Evolutionary conservation across 2,329 filamentous ascomycete species (phyloP).

Genomic region (Paraconiothyrium brasiliense): DNA sequence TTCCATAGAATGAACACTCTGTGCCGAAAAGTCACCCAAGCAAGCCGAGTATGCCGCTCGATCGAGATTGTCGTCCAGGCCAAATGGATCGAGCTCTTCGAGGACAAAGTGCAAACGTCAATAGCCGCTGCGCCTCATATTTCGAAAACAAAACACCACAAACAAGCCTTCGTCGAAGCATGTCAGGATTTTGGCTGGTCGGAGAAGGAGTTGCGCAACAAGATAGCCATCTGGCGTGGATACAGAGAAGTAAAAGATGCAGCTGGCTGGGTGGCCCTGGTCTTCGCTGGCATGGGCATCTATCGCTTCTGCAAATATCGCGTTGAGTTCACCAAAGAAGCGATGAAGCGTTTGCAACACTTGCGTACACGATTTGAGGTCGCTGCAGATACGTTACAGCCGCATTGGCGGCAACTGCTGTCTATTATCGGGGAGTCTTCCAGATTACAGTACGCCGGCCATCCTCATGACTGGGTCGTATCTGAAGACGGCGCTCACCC

Average conservation of each 20-base stretch:
- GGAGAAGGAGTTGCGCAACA: conserved; percentile 67
- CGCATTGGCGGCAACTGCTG: conserved; percentile 61
- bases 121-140: conserved; percentile 51
- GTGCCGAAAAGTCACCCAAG: conserved; percentile 57
- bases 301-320: conserved; percentile 70
- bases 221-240: conserved; percentile 64
- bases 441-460: conserved; percentile 55
- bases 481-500: conserved; percentile 55
- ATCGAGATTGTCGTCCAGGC: conserved; percentile 68
- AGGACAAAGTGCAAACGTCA: conserved; percentile 59
- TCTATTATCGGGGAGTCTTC: conserved; percentile 57
- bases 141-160: conserved; percentile 60
- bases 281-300: conserved; percentile 67
- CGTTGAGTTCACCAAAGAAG: conserved; percentile 61
- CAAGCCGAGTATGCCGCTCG: conserved; percentile 64
- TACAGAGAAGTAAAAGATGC: conserved; percentile 68
- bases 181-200: conserved; percentile 65
- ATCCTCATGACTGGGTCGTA: conserved; percentile 64
- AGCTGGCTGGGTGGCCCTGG: conserved; percentile 64
- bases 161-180: conserved; percentile 62
- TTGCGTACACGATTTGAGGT: conserved; percentile 61
- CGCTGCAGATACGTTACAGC: conserved; percentile 63
- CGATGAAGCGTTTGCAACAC: conserved; percentile 58
- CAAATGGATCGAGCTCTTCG: conserved; percentile 65
- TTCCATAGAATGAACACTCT: conserved; percentile 57